phyloP scores from a whole-genome alignment of 208 protist genomes.

The Crithidia mellificae region DNA sequence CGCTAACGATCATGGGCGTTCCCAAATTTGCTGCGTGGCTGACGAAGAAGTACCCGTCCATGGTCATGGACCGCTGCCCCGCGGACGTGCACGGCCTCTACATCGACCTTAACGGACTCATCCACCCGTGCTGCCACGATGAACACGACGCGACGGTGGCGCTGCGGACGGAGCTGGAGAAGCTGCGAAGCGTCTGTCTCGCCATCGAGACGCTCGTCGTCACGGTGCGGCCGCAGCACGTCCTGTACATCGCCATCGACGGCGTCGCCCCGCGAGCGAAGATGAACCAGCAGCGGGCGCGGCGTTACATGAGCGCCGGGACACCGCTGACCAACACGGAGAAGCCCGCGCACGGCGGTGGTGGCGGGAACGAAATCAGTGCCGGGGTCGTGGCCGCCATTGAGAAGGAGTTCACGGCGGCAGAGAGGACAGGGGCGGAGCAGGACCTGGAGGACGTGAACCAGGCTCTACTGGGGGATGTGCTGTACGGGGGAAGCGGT shows the following conservation, averaged over 20 bases:
- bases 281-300: conserved; percentile 99
- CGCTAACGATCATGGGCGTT: conserved; percentile 76
- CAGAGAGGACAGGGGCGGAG: conserved; percentile 42
- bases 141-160: conserved; percentile 77
- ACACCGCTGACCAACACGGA: conserved; percentile 28
- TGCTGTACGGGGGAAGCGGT: conserved; percentile 51
- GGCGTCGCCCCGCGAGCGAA: conserved; percentile 99
- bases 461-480: conserved; percentile 38
- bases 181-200: conserved; percentile 85
- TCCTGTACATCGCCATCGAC: conserved; percentile 98
- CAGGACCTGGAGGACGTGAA: conserved; percentile 58
- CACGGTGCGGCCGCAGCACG: conserved; percentile 91
- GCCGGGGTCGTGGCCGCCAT: conserved; percentile 38
- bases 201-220: conserved; percentile 97
- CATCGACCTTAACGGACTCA: conserved; percentile 96
- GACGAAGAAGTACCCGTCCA: conserved; percentile 75
- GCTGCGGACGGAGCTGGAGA: conserved; percentile 70
- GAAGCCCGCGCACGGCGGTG: conserved; percentile 17
- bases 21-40: conserved; percentile 86
- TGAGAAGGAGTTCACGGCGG: conserved; percentile 50
- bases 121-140: conserved; percentile 98
- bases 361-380: neutral
- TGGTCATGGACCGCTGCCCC: conserved; percentile 49
- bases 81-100: conserved; percentile 83
- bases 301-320: conserved; percentile 80